phyloP scores from a whole-genome alignment of 352 stramenopile species.

The Pythium aristosporum region DNA sequence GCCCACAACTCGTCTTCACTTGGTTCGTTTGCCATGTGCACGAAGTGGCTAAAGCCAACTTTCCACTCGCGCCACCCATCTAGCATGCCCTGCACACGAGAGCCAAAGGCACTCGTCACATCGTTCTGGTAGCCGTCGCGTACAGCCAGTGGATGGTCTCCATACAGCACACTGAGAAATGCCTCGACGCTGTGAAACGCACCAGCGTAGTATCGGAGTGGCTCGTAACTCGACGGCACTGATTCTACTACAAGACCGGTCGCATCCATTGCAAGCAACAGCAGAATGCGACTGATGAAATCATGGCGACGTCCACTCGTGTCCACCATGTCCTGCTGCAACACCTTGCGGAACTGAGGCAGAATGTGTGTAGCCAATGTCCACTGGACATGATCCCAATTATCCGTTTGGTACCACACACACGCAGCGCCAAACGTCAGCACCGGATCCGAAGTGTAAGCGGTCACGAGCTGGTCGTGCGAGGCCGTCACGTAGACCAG shows the following conservation, averaged over 20 bases:
- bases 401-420: neutral
- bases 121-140: neutral
- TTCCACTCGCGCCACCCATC: conserved; percentile 13
- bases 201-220: neutral
- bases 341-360: conserved; percentile 3
- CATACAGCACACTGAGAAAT: conserved; percentile 13
- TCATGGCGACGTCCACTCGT: neutral
- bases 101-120: neutral
- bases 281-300: conserved; percentile 4
- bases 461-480: neutral
- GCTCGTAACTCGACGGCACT: no score
- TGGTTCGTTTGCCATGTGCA: conserved; percentile 23
- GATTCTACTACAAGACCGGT: no score
- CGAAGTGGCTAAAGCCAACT: conserved; percentile 36
- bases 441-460: neutral
- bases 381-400: no score
- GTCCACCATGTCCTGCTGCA: conserved; percentile 16
- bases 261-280: conserved; percentile 22
- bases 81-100: neutral
- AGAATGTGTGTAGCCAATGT: neutral
- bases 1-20: conserved; percentile 25
- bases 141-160: neutral
- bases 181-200: conserved; percentile 8
- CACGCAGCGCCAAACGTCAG: neutral
- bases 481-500: neutral